Evolutionary conservation across 2,329 filamentous ascomycete species (phyloP).

Genomic region (Apiospora malaysiana): DNA sequence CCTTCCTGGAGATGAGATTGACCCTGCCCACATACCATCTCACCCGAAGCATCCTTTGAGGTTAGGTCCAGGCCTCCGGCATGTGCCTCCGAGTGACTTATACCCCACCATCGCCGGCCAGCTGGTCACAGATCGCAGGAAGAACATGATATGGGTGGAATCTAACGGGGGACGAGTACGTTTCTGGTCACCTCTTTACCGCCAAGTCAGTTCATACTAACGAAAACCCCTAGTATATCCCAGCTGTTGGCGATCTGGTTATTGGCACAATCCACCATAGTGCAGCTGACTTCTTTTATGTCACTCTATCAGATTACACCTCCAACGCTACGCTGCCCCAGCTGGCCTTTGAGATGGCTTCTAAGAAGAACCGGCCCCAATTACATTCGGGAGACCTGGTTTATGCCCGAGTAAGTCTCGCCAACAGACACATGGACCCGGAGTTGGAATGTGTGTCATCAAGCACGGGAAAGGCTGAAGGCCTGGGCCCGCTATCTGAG

Average conservation of each 20-base stretch:
- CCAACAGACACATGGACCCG: constrained; percentile 82
- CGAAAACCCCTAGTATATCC: constrained; percentile 69
- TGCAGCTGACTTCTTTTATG: constrained; percentile 79
- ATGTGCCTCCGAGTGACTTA: constrained; percentile 78
- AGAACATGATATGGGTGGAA: constrained; percentile 82
- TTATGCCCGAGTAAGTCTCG: constrained; percentile 82
- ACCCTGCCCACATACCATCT: constrained; percentile 69
- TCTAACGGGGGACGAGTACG: constrained; percentile 71
- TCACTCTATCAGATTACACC: constrained; percentile 72
- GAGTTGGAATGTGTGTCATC: constrained; percentile 91
- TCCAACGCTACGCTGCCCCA: constrained; percentile 76
- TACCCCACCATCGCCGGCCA: constrained; percentile 71
- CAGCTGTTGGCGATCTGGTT: constrained; percentile 81
- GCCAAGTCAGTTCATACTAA: neutral
- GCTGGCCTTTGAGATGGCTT: constrained; percentile 90
- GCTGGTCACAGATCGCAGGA: constrained; percentile 70
- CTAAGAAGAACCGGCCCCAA: constrained; percentile 87
- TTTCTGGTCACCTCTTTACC: neutral
- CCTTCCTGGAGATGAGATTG: constrained; percentile 81
- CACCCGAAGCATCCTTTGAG: constrained; percentile 74
- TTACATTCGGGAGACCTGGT: constrained; percentile 78
- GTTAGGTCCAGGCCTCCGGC: constrained; percentile 82
- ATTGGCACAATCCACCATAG: constrained; percentile 84
- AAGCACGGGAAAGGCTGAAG: constrained; percentile 85
- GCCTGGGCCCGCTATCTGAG: constrained; percentile 80